Conservation (phyloP, 1,284 basidiomycete genomes). For the Marasmius tenuissimus region DNA sequence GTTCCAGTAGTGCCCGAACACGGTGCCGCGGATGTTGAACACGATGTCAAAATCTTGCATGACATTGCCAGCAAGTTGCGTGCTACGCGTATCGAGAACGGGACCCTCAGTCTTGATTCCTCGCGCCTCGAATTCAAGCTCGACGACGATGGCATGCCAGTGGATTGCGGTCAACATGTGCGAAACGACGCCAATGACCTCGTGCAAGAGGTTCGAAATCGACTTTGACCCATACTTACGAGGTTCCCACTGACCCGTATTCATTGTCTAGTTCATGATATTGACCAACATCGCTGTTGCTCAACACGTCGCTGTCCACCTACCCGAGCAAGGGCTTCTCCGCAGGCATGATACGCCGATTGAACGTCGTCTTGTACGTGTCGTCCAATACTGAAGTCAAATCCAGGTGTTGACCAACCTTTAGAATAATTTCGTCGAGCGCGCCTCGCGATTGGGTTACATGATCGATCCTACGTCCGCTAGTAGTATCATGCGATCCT, state of each 20-base stretch:
- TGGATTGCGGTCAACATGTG: conserved; percentile 73
- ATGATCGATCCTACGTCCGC: conserved; percentile 80
- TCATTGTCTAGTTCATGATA: conserved; percentile 79
- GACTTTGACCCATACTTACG: neutral
- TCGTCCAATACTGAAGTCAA: neutral
- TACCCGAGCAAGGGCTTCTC: conserved; percentile 94
- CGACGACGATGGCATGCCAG: conserved; percentile 81
- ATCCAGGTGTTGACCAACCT: conserved; percentile 3
- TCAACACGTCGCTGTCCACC: conserved; percentile 88
- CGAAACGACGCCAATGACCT: conserved; percentile 76
- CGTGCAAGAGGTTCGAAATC: conserved; percentile 78
- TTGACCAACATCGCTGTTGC: conserved; percentile 90
- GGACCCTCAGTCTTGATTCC: conserved; percentile 77
- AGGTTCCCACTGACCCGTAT: neutral
- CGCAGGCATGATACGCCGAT: conserved; percentile 92
- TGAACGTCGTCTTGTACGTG: conserved; percentile 80
- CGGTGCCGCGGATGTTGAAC: conserved; percentile 60
- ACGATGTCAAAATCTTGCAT: conserved; percentile 75
- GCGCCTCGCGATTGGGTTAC: conserved; percentile 83
- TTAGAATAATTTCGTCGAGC: conserved; percentile 74
- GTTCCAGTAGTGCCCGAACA: conserved; percentile 60
- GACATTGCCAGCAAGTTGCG: conserved; percentile 76
- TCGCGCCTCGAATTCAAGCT: conserved; percentile 78
- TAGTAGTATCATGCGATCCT: conserved; percentile 82
- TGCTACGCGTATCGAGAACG: conserved; percentile 75